Evolutionary conservation across 306 rosid species (phyloP).

Genomic region (Fagus sylvatica): DNA sequence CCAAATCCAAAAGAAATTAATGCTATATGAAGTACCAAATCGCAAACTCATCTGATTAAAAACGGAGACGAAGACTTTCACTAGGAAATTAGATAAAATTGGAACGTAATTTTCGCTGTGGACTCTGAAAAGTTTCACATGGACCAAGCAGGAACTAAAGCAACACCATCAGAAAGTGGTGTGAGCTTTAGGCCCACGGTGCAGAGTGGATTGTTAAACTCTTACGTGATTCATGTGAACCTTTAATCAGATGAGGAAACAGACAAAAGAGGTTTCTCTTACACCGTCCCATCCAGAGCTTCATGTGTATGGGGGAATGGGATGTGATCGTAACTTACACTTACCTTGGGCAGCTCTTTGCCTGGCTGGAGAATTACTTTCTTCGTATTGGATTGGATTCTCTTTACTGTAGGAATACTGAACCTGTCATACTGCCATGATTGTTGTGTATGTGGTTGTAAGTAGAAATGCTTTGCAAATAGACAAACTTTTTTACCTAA

Average conservation of each 20-base stretch:
- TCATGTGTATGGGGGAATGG: not conserved
- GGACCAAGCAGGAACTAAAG: not conserved
- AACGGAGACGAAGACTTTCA: not conserved
- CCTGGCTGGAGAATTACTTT: not conserved
- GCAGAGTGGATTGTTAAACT: not conserved
- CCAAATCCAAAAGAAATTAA: no score
- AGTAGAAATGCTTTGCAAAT: not conserved
- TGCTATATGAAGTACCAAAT: no score
- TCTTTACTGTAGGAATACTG: not conserved
- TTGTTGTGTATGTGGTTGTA: no score
- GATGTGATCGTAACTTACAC: not conserved
- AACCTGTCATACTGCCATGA: not conserved
- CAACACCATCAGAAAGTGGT: conserved; percentile 11
- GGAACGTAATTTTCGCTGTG: no score
- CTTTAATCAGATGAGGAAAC: not conserved
- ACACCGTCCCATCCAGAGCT: conserved; percentile 5
- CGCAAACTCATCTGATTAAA: no score
- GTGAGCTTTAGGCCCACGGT: conserved; percentile 12
- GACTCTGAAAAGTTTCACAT: conserved; percentile 30
- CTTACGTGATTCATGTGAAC: conserved; percentile 16
- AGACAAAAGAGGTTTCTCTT: conserved; percentile 9
- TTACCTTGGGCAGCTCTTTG: not conserved
- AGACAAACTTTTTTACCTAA: not conserved
- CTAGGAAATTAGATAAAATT: not conserved
- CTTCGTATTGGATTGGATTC: not conserved